Conservation (phyloP, 345 rosid genomes). For the Eucalyptus camaldulensis region DNA sequence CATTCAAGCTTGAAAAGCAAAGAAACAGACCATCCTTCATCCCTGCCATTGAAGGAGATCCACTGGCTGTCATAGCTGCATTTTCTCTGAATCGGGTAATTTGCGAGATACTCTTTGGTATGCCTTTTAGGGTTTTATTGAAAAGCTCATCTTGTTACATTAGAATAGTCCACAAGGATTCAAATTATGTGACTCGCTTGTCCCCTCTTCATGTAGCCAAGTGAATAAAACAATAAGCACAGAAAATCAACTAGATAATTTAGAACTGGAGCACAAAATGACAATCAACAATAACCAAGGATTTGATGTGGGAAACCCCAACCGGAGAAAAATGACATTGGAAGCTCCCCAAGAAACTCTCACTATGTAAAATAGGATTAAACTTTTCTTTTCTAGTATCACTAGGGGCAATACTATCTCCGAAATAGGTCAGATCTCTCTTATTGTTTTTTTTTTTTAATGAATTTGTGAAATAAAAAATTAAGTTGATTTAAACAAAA, state of each 20-base stretch:
- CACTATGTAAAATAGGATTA: background rate
- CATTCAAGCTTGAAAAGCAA: slow-evolving; percentile 18
- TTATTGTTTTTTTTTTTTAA: background rate
- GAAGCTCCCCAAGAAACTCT: background rate
- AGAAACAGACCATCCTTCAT: slow-evolving; percentile 17
- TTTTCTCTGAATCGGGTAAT: background rate
- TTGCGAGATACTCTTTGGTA: background rate
- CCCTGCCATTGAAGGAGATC: slow-evolving; percentile 25
- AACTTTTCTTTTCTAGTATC: background rate
- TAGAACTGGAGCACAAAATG: background rate
- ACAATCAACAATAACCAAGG: too few species aligned
- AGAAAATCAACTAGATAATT: background rate
- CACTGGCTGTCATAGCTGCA: background rate
- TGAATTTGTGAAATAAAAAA: background rate
- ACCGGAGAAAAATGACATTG: background rate
- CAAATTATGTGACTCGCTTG: background rate
- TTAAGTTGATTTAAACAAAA: background rate
- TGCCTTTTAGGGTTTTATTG: background rate
- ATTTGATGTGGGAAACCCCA: background rate
- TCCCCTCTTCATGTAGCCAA: background rate
- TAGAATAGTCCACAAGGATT: background rate
- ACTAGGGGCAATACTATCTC: background rate
- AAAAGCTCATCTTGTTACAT: background rate
- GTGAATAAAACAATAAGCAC: background rate
- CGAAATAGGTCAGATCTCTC: background rate